Evolutionary conservation across 306 rosid species (phyloP).

Genomic region (Lathyrus oleraceus): DNA sequence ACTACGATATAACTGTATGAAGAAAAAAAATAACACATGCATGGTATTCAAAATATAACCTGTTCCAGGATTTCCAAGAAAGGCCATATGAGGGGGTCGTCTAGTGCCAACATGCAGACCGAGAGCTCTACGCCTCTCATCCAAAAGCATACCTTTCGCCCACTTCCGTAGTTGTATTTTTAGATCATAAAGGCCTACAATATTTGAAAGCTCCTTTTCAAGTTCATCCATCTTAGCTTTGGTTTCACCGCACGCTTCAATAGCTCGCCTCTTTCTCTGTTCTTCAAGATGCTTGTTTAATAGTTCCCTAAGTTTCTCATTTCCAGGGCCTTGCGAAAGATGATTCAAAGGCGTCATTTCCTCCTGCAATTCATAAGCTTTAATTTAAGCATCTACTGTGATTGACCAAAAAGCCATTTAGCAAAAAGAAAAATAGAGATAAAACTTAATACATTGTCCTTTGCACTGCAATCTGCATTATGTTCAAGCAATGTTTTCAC

Average conservation of each 20-base stretch:
- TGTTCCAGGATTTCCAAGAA: slow-evolving; percentile 98
- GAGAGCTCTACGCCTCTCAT: slow-evolving; percentile 93
- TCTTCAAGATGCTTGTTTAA: slow-evolving; percentile 64
- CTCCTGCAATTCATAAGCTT: slow-evolving; percentile 66
- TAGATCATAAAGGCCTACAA: slow-evolving; percentile 92
- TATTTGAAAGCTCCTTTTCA: slow-evolving; percentile 67
- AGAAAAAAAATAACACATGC: no score
- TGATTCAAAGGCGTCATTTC: slow-evolving; percentile 85
- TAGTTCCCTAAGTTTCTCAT: slow-evolving; percentile 64
- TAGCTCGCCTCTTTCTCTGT: slow-evolving; percentile 80
- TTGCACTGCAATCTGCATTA: slow-evolving; percentile 86
- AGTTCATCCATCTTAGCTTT: slow-evolving; percentile 88
- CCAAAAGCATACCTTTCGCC: slow-evolving; percentile 99
- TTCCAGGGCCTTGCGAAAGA: slow-evolving; percentile 77
- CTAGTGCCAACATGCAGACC: slow-evolving; percentile 86
- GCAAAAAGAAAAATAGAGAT: slow-evolving; percentile 20
- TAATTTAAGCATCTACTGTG: slow-evolving; percentile 28
- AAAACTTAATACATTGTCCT: slow-evolving; percentile 61
- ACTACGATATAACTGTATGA: not conserved
- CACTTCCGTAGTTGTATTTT: slow-evolving; percentile 81
- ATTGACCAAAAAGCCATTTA: slow-evolving; percentile 19
- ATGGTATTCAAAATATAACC: slow-evolving; percentile 43
- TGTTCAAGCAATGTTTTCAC: slow-evolving; percentile 69
- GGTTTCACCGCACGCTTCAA: slow-evolving; percentile 88
- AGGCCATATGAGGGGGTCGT: slow-evolving; percentile 98